phyloP scores from a whole-genome alignment of 371 early-diverging fungal species.

The Chytridiales sp. region DNA sequence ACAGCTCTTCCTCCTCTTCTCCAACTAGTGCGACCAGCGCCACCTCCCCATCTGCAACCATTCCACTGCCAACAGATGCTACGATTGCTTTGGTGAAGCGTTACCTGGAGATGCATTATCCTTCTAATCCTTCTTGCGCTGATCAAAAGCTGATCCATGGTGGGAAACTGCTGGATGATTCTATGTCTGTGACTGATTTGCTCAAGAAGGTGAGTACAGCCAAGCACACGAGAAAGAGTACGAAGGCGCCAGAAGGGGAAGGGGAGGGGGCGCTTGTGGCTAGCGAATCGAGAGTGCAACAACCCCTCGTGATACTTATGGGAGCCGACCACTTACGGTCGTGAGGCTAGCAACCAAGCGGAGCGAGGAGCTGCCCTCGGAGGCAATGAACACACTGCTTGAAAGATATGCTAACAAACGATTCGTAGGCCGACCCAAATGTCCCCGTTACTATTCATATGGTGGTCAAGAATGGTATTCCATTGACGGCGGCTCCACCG shows the following conservation, averaged over 20 bases:
- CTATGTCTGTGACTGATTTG: slow-evolving; percentile 10
- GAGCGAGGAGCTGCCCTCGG: too few relatives aligned
- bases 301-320: slow-evolving; percentile 6
- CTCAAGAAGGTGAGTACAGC: slow-evolving; percentile 14
- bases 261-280: too few relatives aligned
- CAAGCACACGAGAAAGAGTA: too few relatives aligned
- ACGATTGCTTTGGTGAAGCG: slow-evolving; percentile 18
- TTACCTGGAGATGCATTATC: slow-evolving; percentile 10
- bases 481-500: background rate
- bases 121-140: slow-evolving; percentile 7
- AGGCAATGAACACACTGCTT: too few relatives aligned
- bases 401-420: too few relatives aligned
- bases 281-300: too few relatives aligned
- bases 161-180: slow-evolving; percentile 25
- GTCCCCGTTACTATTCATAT: slow-evolving; percentile 22
- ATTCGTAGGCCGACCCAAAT: too few relatives aligned
- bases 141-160: slow-evolving; percentile 27
- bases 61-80: slow-evolving; percentile 1
- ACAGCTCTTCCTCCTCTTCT: too few relatives aligned
- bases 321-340: background rate
- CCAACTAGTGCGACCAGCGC: too few relatives aligned
- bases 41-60: too few relatives aligned
- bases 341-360: too few relatives aligned
- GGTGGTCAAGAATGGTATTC: slow-evolving; percentile 17
- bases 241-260: too few relatives aligned